phyloP scores from a whole-genome alignment of 129 eudicot genomes.

The Calendula officinalis region DNA sequence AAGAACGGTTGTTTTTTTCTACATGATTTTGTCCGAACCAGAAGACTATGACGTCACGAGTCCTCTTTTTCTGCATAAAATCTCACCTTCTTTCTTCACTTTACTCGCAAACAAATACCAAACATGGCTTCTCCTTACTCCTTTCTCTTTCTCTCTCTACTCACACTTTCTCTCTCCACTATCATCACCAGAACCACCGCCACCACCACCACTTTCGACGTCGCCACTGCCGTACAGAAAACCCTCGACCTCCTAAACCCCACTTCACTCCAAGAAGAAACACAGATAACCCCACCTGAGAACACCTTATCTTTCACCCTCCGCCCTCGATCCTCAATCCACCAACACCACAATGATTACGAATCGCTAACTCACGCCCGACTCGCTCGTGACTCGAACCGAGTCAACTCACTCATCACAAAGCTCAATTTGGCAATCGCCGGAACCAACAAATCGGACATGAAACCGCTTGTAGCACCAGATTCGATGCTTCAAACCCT shows the following conservation, averaged over 20 bases:
- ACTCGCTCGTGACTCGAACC: conserved; percentile 55
- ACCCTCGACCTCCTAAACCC: conserved; percentile 34
- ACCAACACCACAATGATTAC: conserved; percentile 38
- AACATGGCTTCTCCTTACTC: conserved; percentile 22
- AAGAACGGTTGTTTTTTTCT: background rate
- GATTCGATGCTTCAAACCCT: conserved; percentile 16
- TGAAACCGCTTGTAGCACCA: conserved; percentile 26
- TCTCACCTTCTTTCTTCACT: conserved; percentile 30
- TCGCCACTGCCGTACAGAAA: conserved; percentile 29
- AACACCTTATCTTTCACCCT: conserved; percentile 35
- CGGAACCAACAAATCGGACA: conserved; percentile 17
- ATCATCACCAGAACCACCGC: conserved; percentile 9
- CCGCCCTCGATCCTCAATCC: conserved; percentile 50
- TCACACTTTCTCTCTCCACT: conserved; percentile 3
- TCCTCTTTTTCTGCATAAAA: conserved; percentile 27
- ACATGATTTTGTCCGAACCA: conserved; percentile 27
- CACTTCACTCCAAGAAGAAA: conserved; percentile 6
- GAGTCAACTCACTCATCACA: conserved; percentile 33
- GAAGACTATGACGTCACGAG: conserved; percentile 24
- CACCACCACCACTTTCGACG: conserved; percentile 31
- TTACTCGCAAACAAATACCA: conserved; percentile 18
- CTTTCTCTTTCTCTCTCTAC: conserved; percentile 26
- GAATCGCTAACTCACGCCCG: conserved; percentile 45
- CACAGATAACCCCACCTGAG: background rate
- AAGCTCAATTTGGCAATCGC: conserved; percentile 24